A percentile compares a stretch with the other conserved stretches of the same genome.
Evolutionary conservation across 495 filamentous ascomycete species (phyloP).

Genomic region (Hypoxylon crocopeplum): DNA sequence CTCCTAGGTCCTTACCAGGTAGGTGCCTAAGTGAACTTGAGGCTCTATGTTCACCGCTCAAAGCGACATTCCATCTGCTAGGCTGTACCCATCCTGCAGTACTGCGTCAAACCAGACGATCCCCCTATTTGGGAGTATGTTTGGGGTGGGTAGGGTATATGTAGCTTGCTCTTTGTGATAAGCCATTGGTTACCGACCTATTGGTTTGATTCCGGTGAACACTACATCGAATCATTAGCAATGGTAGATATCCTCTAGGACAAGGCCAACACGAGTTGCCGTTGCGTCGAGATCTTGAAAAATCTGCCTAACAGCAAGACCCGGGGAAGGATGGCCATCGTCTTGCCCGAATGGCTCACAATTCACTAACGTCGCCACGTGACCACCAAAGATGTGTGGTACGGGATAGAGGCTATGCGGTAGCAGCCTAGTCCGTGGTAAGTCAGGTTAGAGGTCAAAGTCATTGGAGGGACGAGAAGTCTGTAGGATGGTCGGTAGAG

Average conservation of each 20-base stretch:
- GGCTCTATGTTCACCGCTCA: neutral
- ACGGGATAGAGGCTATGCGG: neutral
- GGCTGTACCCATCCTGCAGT: neutral
- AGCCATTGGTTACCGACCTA: constrained; percentile 19
- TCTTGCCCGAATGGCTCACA: neutral
- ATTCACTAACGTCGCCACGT: constrained; percentile 9
- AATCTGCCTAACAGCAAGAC: constrained; percentile 18
- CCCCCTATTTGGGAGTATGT: neutral
- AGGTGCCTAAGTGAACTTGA: neutral
- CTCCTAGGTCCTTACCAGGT: neutral
- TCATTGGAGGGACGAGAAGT: neutral
- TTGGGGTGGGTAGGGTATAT: constrained; percentile 1
- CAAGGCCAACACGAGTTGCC: neutral
- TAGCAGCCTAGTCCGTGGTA: neutral
- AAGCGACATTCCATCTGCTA: neutral
- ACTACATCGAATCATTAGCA: neutral
- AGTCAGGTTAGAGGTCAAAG: constrained; percentile 1
- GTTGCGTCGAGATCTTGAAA: neutral
- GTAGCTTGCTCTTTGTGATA: neutral
- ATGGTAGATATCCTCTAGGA: neutral
- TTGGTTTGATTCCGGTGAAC: constrained; percentile 11
- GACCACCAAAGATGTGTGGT: neutral
- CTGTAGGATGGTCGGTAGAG: constrained; percentile 1
- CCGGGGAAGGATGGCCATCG: neutral
- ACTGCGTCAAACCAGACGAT: neutral